Conservation (phyloP, 1,284 basidiomycete species). For the Microbotryum intermedium region DNA sequence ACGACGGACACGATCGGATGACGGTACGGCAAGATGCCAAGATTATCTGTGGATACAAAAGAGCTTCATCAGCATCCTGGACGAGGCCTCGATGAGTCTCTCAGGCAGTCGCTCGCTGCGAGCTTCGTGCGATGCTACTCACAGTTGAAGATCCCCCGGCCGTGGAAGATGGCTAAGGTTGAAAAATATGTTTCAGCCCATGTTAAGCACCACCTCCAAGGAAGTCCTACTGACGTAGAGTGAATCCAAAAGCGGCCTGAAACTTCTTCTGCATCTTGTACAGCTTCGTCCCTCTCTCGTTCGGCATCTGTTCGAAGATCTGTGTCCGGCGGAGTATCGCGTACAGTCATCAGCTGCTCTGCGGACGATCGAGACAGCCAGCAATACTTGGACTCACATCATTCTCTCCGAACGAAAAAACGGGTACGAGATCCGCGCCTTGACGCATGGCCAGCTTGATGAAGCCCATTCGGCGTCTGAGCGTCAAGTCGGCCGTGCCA, state of each 20-base stretch:
- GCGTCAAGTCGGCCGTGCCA: constrained; percentile 86
- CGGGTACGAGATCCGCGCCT: constrained; percentile 89
- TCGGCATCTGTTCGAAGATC: constrained; percentile 94
- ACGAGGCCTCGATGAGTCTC: no score
- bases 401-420: constrained; percentile 97
- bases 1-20: constrained; percentile 91
- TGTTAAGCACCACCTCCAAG: background rate
- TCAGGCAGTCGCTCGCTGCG: no score
- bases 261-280: constrained; percentile 81
- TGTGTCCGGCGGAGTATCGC: constrained; percentile 35
- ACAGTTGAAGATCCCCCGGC: constrained; percentile 68
- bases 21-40: constrained; percentile 86
- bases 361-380: background rate
- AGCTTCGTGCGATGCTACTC: no score
- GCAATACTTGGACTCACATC: constrained; percentile 54
- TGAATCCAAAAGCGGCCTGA: constrained; percentile 87
- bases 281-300: constrained; percentile 82
- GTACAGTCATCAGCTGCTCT: background rate
- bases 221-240: constrained; percentile 69
- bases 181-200: background rate
- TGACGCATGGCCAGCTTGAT: constrained; percentile 93
- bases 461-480: constrained; percentile 60
- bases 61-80: background rate
- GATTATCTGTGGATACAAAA: constrained; percentile 53
- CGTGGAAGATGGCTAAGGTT: constrained; percentile 31